These are phyloP conservation scores for Aspergillus sp. DNA, from an alignment of 2,329 filamentous ascomycete species.

Conservation along the genomic window DNA sequence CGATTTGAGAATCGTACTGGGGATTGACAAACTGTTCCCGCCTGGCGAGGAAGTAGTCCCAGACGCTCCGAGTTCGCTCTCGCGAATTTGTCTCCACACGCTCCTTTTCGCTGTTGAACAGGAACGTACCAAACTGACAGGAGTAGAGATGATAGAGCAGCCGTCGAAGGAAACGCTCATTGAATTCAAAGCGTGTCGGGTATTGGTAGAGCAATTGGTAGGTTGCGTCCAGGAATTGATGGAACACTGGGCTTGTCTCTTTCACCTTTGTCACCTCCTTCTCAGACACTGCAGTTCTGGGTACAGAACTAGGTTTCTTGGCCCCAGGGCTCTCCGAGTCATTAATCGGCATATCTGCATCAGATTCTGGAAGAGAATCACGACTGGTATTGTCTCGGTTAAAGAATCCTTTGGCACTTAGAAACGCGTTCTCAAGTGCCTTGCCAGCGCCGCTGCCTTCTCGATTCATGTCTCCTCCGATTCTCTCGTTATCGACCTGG, in stretches of 20 bases:
- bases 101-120: slow-evolving; percentile 91
- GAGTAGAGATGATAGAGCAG: slow-evolving; percentile 91
- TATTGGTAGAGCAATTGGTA: slow-evolving; percentile 84
- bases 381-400: slow-evolving; percentile 66
- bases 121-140: slow-evolving; percentile 92
- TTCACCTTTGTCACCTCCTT: slow-evolving; percentile 67
- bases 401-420: slow-evolving; percentile 83
- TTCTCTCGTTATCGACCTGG: slow-evolving; percentile 68
- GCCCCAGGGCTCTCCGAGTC: slow-evolving; percentile 37
- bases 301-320: slow-evolving; percentile 30
- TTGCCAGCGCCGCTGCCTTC: slow-evolving; percentile 47
- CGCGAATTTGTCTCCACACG: slow-evolving; percentile 60
- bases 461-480: slow-evolving; percentile 47
- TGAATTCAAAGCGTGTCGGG: slow-evolving; percentile 88
- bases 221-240: slow-evolving; percentile 91
- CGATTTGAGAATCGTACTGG: slow-evolving; percentile 63
- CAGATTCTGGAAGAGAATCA: slow-evolving; percentile 56
- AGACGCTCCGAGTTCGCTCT: slow-evolving; percentile 75
- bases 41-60: slow-evolving; percentile 87
- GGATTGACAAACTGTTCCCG: slow-evolving; percentile 74
- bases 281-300: slow-evolving; percentile 38
- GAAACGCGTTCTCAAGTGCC: slow-evolving; percentile 74
- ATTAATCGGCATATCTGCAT: slow-evolving; percentile 43
- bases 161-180: slow-evolving; percentile 82
- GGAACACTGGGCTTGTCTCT: slow-evolving; percentile 92